phyloP scores from a whole-genome alignment of 169 alveolate species.

The Cryptosporidium canis region DNA sequence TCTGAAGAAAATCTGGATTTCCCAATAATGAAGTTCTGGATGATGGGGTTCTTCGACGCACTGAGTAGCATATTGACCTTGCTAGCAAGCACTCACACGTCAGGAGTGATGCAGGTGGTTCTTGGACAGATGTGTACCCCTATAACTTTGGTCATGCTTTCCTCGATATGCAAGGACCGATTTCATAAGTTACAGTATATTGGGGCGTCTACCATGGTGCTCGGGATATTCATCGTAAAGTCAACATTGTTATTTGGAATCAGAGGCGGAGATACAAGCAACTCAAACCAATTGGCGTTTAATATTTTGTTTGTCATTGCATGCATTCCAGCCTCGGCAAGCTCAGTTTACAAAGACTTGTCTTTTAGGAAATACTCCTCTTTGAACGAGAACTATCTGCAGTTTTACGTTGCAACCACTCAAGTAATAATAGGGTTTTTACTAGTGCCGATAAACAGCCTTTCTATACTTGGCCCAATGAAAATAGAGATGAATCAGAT shows the following conservation, averaged over 20 bases:
- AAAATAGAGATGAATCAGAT: slow-evolving; percentile 38
- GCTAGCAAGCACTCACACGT: slow-evolving; percentile 75
- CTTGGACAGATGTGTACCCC: slow-evolving; percentile 75
- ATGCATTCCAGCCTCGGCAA: slow-evolving; percentile 71
- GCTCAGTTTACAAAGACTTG: slow-evolving; percentile 74
- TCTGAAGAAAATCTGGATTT: slow-evolving; percentile 58
- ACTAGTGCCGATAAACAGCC: slow-evolving; percentile 72
- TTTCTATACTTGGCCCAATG: slow-evolving; percentile 72
- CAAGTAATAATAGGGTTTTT: slow-evolving; percentile 75
- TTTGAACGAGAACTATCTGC: slow-evolving; percentile 72
- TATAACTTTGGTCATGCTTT: slow-evolving; percentile 62
- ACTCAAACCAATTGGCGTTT: slow-evolving; percentile 8
- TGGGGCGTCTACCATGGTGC: slow-evolving; percentile 73
- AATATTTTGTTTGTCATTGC: slow-evolving; percentile 38
- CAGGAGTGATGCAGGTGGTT: slow-evolving; percentile 77
- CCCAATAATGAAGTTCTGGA: slow-evolving; percentile 71
- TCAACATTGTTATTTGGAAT: slow-evolving; percentile 51
- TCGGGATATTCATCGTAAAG: slow-evolving; percentile 74
- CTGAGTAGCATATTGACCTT: slow-evolving; percentile 70
- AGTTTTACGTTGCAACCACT: slow-evolving; percentile 74
- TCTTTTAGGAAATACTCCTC: slow-evolving; percentile 72
- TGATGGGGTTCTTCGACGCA: slow-evolving; percentile 75
- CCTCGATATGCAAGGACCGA: slow-evolving; percentile 48
- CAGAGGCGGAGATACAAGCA: background rate
- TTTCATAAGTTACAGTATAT: slow-evolving; percentile 72